A percentile compares a stretch with the other conserved stretches of the same genome.
phyloP scores from a whole-genome alignment of 2,329 filamentous ascomycete species.

The Aspergillus brunneoviolaceus region DNA sequence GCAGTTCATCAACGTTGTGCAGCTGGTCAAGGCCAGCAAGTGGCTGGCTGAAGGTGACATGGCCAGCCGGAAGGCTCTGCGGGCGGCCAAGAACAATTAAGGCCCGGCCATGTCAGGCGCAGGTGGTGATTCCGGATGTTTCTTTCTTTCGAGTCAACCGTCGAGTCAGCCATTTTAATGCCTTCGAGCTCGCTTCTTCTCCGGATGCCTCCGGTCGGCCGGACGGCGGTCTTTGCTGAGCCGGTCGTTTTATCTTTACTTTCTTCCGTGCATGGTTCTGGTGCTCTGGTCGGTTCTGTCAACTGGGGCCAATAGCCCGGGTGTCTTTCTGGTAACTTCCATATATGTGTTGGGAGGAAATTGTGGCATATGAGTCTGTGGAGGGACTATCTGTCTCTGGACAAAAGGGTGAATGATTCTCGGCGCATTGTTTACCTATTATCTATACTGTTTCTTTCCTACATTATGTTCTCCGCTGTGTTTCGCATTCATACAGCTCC shows the following conservation, averaged over 20 bases:
- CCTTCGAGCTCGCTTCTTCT: background rate
- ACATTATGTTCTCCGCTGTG: background rate
- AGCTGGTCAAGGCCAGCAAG: conserved; percentile 87
- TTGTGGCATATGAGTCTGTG: conserved; percentile 16
- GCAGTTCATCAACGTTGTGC: conserved; percentile 90
- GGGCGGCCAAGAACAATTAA: conserved; percentile 36
- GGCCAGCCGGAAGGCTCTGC: conserved; percentile 56
- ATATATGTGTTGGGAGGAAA: conserved; percentile 15
- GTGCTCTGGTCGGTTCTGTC: conserved; percentile 29
- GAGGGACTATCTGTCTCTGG: conserved; percentile 10
- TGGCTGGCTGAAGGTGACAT: conserved; percentile 93
- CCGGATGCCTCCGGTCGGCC: background rate
- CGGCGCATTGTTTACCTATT: conserved; percentile 5
- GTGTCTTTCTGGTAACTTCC: conserved; percentile 16
- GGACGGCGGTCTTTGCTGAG: background rate
- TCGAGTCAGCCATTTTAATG: background rate
- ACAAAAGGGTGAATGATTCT: conserved; percentile 14
- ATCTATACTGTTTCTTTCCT: background rate
- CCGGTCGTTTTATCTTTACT: background rate
- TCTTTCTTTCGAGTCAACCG: conserved; percentile 9
- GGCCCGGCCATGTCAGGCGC: background rate
- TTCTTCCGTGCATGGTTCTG: conserved; percentile 32
- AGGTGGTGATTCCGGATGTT: background rate
- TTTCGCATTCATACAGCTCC: background rate
- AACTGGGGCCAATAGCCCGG: conserved; percentile 10